Evolutionary conservation across 306 rosid species (phyloP).

Genomic region (Trifolium repens): DNA sequence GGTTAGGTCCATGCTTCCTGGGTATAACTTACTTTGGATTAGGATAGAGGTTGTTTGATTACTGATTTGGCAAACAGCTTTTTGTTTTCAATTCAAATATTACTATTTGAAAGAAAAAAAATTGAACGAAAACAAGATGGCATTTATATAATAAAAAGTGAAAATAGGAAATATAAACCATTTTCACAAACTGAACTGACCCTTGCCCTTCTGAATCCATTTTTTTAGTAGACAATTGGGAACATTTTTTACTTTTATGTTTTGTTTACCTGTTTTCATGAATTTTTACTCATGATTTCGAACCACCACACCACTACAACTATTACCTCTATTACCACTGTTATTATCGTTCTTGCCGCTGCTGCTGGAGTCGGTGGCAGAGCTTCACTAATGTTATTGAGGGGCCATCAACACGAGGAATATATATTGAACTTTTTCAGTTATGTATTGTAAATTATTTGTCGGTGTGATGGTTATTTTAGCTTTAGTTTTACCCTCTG

Average conservation of each 20-base stretch:
- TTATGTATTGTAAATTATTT: too few relatives aligned
- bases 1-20: constrained; percentile 8
- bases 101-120: constrained; percentile 5
- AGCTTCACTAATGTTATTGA: too few relatives aligned
- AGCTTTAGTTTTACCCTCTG: too few relatives aligned
- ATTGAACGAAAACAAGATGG: neutral
- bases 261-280: neutral
- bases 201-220: neutral
- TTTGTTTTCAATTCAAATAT: neutral
- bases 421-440: too few relatives aligned
- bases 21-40: constrained; percentile 2
- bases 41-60: constrained; percentile 7
- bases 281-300: neutral
- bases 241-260: neutral
- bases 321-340: neutral
- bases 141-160: neutral
- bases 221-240: neutral
- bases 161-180: neutral
- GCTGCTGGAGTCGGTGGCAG: neutral
- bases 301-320: neutral
- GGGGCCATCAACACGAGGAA: too few relatives aligned
- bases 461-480: too few relatives aligned
- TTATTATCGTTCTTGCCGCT: neutral
- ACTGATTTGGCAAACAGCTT: neutral
- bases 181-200: neutral